phyloP scores from a whole-genome alignment of 225 moss, liverwort and hornwort genomes.

The Polytrichum commune region DNA sequence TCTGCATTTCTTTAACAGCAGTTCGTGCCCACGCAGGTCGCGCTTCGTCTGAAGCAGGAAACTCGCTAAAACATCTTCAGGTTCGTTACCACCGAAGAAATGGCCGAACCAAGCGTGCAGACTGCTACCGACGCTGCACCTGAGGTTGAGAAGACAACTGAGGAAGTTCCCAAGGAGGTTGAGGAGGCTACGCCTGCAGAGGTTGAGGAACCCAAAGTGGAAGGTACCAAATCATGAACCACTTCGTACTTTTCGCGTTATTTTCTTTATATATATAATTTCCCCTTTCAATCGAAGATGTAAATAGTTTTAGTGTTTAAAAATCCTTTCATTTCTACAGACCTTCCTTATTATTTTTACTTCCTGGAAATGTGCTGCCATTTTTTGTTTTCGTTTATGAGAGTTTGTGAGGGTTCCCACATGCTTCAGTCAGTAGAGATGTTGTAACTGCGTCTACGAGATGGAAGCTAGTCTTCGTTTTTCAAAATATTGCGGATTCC shows the following conservation, averaged over 20 bases:
- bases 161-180: not conserved
- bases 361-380: not conserved
- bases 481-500: too few relatives aligned
- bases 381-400: not conserved
- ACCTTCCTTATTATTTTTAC: too few relatives aligned
- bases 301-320: not conserved
- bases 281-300: not conserved
- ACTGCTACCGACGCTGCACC: not conserved
- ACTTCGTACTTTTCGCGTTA: not conserved
- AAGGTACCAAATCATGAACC: not conserved
- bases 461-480: too few relatives aligned
- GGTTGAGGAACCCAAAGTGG: constrained; percentile 1
- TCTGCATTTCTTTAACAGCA: too few relatives aligned
- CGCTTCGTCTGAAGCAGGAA: too few relatives aligned
- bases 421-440: too few relatives aligned
- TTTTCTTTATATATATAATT: not conserved
- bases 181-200: not conserved
- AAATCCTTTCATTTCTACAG: not conserved
- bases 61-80: too few relatives aligned
- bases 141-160: not conserved
- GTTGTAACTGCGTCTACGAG: too few relatives aligned
- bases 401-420: not conserved
- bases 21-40: too few relatives aligned
- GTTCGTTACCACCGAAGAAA: not conserved
- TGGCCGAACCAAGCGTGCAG: constrained; percentile 7